Percentiles rank a stretch among this genome's conserved stretches.
phyloP scores from a whole-genome alignment of 225 moss, liverwort and hornwort genomes.

The Lunularia cruciata region DNA sequence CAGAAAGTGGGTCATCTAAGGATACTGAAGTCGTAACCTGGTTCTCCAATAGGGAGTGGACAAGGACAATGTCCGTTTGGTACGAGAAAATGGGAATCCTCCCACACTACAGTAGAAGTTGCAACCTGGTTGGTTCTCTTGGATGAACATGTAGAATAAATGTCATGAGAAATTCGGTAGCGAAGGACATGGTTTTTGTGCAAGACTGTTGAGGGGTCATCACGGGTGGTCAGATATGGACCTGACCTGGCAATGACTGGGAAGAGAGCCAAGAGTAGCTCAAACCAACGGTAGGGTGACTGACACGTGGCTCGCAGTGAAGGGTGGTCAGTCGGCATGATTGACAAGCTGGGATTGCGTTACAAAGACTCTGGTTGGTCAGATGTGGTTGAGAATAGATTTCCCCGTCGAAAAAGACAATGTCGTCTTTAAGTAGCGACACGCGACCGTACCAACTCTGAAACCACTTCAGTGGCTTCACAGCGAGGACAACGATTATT shows the following conservation, averaged over 20 bases:
- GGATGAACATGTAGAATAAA: too few species aligned
- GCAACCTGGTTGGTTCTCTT: too few species aligned
- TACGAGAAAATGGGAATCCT: too few species aligned
- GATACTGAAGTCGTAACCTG: too few species aligned
- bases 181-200: too few species aligned
- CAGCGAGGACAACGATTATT: not conserved
- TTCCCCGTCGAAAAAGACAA: not conserved
- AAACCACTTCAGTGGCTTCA: not conserved
- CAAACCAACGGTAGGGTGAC: not conserved
- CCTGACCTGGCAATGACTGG: not conserved
- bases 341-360: not conserved
- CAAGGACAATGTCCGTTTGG: too few species aligned
- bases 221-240: not conserved
- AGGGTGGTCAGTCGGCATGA: not conserved
- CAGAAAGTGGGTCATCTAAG: too few species aligned
- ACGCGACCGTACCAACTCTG: not conserved
- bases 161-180: too few species aligned
- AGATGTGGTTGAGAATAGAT: conserved; percentile 2
- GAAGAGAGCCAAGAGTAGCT: not conserved
- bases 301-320: not conserved
- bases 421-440: not conserved
- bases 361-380: conserved; percentile 3
- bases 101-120: too few species aligned
- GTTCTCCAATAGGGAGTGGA: too few species aligned
- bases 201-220: too few species aligned